Evolutionary conservation across 805 yeast genomes (phyloP).

Genomic region (Lipomyces spencermartinsiae): DNA sequence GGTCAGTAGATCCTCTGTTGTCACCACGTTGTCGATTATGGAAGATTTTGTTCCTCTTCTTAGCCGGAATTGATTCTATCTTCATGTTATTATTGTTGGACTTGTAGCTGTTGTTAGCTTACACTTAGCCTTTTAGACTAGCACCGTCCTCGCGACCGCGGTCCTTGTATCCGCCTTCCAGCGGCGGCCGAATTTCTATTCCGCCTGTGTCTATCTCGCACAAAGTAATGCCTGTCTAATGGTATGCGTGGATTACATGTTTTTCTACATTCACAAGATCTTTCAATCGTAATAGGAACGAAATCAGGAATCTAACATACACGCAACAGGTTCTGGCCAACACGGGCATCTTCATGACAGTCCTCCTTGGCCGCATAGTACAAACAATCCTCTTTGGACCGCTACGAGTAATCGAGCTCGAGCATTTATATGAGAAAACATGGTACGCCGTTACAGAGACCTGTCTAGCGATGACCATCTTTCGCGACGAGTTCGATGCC

Average conservation of each 20-base stretch:
- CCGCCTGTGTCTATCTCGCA: slow-evolving; percentile 58
- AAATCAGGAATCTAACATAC: neutral
- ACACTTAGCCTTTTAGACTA: slow-evolving; percentile 40
- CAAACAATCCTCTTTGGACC: slow-evolving; percentile 72
- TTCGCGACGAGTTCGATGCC: slow-evolving; percentile 55
- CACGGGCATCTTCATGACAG: slow-evolving; percentile 40
- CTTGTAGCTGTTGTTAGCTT: slow-evolving; percentile 3
- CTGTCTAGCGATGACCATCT: slow-evolving; percentile 62
- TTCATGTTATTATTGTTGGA: no score
- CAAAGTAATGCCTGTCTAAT: slow-evolving; percentile 59
- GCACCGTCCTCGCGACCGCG: slow-evolving; percentile 48
- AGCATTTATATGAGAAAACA: slow-evolving; percentile 70
- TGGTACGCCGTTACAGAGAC: slow-evolving; percentile 68
- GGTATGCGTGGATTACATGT: slow-evolving; percentile 41
- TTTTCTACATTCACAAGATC: slow-evolving; percentile 28
- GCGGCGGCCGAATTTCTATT: slow-evolving; percentile 56
- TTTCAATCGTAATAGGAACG: no score
- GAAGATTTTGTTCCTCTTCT: no score
- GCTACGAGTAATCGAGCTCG: slow-evolving; percentile 73
- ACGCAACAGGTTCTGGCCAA: slow-evolving; percentile 36
- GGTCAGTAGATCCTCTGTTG: no score
- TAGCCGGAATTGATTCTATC: neutral
- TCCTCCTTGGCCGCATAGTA: slow-evolving; percentile 54
- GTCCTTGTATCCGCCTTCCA: slow-evolving; percentile 50
- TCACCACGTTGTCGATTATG: no score